Percentiles rank a stretch among this genome's conserved stretches.
Conservation (phyloP, 2,329 filamentous ascomycete genomes). For the Sporothrix schenckii region DNA sequence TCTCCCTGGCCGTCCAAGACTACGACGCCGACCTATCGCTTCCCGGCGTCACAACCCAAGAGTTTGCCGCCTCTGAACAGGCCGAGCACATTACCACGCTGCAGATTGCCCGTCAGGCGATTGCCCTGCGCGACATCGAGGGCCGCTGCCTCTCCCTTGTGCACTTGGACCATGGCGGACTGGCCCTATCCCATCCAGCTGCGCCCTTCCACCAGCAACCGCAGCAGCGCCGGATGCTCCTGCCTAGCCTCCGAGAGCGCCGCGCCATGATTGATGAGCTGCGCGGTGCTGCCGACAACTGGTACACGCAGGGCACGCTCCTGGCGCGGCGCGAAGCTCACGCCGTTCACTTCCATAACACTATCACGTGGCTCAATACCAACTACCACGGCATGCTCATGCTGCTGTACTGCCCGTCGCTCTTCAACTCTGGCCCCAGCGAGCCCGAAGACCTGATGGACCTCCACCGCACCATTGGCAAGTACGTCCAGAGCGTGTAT, state of each 20-base stretch:
- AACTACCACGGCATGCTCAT: constrained; percentile 51
- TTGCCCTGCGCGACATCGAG: constrained; percentile 50
- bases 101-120: constrained; percentile 51
- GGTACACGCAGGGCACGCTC: constrained; percentile 52
- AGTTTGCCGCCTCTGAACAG: constrained; percentile 49
- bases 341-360: constrained; percentile 51
- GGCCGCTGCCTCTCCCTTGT: constrained; percentile 46
- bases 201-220: constrained; percentile 19
- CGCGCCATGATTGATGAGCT: constrained; percentile 44
- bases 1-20: constrained; percentile 47
- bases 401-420: constrained; percentile 49
- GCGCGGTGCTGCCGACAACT: constrained; percentile 49
- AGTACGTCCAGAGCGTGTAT: constrained; percentile 49
- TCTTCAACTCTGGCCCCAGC: constrained; percentile 45
- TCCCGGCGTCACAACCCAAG: constrained; percentile 49
- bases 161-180: constrained; percentile 36
- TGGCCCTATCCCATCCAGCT: constrained; percentile 9
- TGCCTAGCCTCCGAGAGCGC: constrained; percentile 40
- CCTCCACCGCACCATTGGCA: constrained; percentile 46
- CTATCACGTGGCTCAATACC: constrained; percentile 50
- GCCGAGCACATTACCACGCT: constrained; percentile 47
- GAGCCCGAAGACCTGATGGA: constrained; percentile 41
- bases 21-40: constrained; percentile 48
- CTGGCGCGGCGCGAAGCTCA: constrained; percentile 48
- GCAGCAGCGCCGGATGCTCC: constrained; percentile 16